Evolutionary conservation across 2,329 filamentous ascomycete species (phyloP).

Genomic region (Chalaropsis ovoidea): DNA sequence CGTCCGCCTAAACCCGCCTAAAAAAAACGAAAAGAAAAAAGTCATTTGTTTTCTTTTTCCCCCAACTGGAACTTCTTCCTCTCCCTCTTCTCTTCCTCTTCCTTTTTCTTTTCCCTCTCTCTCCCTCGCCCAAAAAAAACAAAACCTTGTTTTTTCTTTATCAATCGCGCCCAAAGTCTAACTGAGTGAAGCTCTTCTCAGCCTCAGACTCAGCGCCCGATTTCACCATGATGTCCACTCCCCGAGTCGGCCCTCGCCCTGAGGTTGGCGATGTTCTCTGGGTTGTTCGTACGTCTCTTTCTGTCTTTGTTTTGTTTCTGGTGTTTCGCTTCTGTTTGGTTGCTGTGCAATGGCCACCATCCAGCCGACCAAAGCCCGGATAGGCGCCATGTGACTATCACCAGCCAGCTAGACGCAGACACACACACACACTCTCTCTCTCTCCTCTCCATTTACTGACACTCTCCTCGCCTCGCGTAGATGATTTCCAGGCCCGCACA

Average conservation of each 20-base stretch:
- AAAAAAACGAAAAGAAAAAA: too few relatives aligned
- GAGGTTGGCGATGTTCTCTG: constrained; percentile 57
- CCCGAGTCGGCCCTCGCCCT: constrained; percentile 34
- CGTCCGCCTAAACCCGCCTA: not conserved
- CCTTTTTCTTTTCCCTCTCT: not conserved
- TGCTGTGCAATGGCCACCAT: not conserved
- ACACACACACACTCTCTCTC: not conserved
- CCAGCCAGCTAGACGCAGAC: not conserved
- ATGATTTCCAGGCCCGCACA: constrained; percentile 86
- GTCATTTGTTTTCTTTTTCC: not conserved
- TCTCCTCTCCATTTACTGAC: constrained; percentile 20
- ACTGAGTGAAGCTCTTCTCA: constrained; percentile 27
- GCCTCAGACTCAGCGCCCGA: constrained; percentile 1
- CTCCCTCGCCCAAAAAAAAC: not conserved
- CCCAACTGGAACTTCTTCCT: not conserved
- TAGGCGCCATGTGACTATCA: not conserved
- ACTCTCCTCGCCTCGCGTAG: constrained; percentile 36
- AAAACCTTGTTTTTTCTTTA: constrained; percentile 12
- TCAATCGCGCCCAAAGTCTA: constrained; percentile 27
- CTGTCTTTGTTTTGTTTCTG: constrained; percentile 11
- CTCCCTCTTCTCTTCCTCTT: not conserved
- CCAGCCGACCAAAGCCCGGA: too few relatives aligned
- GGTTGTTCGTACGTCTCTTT: constrained; percentile 54
- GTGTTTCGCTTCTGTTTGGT: too few relatives aligned
- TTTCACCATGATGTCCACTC: constrained; percentile 37